phyloP scores from a whole-genome alignment of 495 filamentous ascomycete species.

The Penicillium crystallinum region DNA sequence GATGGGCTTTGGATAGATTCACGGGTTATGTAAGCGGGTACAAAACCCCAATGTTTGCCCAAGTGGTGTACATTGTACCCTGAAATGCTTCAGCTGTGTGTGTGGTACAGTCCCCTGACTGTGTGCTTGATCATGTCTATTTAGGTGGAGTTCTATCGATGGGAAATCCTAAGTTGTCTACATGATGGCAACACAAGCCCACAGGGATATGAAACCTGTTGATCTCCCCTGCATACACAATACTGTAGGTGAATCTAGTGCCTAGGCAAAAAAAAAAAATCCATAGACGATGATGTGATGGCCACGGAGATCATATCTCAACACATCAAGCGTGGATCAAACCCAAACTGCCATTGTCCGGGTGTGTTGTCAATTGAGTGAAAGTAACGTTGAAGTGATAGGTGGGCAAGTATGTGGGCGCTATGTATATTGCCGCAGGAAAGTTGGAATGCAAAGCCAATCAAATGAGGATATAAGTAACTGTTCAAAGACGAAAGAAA shows the following conservation, averaged over 20 bases:
- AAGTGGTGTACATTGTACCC: not conserved
- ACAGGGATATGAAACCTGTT: not conserved
- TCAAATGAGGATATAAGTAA: not conserved
- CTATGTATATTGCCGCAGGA: not conserved
- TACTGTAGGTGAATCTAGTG: not conserved
- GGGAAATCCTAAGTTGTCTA: not conserved
- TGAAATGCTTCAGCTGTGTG: not conserved
- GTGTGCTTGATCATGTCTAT: too few species aligned
- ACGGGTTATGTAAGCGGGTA: constrained; percentile 21
- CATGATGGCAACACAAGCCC: not conserved
- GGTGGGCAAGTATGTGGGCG: not conserved
- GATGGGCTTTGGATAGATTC: constrained; percentile 10
- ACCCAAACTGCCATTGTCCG: not conserved
- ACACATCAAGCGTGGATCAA: not conserved
- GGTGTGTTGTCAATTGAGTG: not conserved
- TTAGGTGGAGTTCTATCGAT: not conserved
- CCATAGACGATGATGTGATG: too few species aligned
- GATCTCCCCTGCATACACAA: not conserved
- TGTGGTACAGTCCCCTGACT: too few species aligned
- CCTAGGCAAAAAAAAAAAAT: too few species aligned
- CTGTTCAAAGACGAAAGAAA: not conserved
- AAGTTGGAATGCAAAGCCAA: constrained; percentile 7
- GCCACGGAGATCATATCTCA: not conserved
- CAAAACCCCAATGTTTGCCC: not conserved
- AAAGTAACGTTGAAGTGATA: not conserved